phyloP scores from a whole-genome alignment of 805 yeast species.

The Yamadazyma ubonensis region DNA sequence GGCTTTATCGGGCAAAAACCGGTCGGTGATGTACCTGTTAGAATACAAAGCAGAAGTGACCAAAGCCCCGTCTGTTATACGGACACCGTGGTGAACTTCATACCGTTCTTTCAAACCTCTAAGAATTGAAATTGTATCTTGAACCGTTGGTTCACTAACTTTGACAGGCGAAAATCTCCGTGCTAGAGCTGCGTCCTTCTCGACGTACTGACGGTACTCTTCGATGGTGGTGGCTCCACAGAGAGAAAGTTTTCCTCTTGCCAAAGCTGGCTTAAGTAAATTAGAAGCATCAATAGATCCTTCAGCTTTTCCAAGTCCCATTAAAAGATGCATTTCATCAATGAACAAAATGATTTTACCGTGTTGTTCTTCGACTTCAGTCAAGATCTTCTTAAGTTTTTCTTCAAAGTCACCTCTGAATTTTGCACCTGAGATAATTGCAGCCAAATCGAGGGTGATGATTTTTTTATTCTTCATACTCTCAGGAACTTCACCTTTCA shows the following conservation, averaged over 20 bases:
- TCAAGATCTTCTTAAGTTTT: conserved; percentile 74
- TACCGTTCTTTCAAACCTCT: conserved; percentile 92
- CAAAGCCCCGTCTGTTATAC: conserved; percentile 87
- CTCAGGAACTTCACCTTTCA: conserved; percentile 92
- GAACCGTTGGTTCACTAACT: conserved; percentile 84
- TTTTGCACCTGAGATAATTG: conserved; percentile 91
- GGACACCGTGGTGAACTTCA: conserved; percentile 97
- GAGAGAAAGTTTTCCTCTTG: conserved; percentile 88
- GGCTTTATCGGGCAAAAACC: conserved; percentile 94
- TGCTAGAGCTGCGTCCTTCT: conserved; percentile 93
- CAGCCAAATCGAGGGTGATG: conserved; percentile 82
- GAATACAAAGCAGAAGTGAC: conserved; percentile 92
- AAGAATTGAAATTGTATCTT: conserved; percentile 86
- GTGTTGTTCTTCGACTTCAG: conserved; percentile 76
- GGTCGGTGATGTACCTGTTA: conserved; percentile 85
- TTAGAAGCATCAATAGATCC: conserved; percentile 97
- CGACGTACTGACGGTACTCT: conserved; percentile 89
- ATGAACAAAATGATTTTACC: conserved; percentile 80
- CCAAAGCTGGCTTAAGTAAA: conserved; percentile 86
- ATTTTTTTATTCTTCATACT: conserved; percentile 84
- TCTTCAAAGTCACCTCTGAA: conserved; percentile 96
- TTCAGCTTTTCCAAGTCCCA: conserved; percentile 90
- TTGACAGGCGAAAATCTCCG: conserved; percentile 89
- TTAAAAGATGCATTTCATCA: conserved; percentile 85
- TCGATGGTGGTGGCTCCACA: conserved; percentile 97